phyloP scores from a whole-genome alignment of 768 basidiomycete species.

The Auricularia auricula-judae region DNA sequence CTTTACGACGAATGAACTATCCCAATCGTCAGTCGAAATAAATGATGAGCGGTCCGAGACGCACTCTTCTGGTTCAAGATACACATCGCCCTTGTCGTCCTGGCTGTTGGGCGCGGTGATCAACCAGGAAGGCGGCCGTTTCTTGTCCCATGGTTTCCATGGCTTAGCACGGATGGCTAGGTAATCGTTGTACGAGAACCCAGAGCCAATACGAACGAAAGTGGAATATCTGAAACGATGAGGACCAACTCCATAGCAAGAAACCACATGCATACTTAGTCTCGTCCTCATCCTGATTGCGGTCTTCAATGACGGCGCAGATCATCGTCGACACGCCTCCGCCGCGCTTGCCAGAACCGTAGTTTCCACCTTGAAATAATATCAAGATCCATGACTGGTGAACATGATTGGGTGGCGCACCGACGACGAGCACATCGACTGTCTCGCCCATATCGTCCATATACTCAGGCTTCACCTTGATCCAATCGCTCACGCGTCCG shows the following conservation, averaged over 20 bases:
- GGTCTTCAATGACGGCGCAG: slow-evolving; percentile 79
- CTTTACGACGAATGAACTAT: slow-evolving; percentile 84
- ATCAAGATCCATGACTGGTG: slow-evolving; percentile 20
- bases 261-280: slow-evolving; percentile 37
- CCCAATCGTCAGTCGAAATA: not conserved
- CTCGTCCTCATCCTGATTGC: slow-evolving; percentile 35
- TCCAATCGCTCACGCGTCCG: slow-evolving; percentile 84
- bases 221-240: slow-evolving; percentile 53
- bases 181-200: slow-evolving; percentile 78
- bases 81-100: slow-evolving; percentile 84
- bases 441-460: slow-evolving; percentile 92
- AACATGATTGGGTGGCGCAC: slow-evolving; percentile 23
- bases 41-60: slow-evolving; percentile 8
- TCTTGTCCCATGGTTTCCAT: slow-evolving; percentile 74
- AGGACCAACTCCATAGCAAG: not conserved
- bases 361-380: slow-evolving; percentile 59
- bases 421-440: slow-evolving; percentile 79
- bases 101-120: slow-evolving; percentile 45
- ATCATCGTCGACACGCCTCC: slow-evolving; percentile 86
- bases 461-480: slow-evolving; percentile 88
- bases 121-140: slow-evolving; percentile 60
- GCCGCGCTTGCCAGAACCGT: slow-evolving; percentile 74
- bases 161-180: slow-evolving; percentile 71
- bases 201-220: slow-evolving; percentile 86
- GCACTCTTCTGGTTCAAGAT: slow-evolving; percentile 83